Evolutionary conservation across 306 rosid species (phyloP).

Genomic region (Castanopsis chinensis): DNA sequence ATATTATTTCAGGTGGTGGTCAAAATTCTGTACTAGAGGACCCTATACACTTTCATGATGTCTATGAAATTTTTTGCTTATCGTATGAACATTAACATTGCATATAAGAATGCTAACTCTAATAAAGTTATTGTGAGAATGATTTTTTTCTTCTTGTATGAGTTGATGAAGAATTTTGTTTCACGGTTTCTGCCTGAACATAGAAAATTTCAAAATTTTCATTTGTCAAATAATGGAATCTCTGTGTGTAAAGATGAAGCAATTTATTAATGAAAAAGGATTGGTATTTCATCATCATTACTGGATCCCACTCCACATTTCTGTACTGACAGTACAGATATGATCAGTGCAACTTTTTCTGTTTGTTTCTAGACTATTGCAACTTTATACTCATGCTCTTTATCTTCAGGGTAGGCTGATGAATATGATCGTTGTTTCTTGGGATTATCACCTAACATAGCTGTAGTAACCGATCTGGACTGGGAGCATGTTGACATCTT

Average conservation of each 20-base stretch:
- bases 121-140: background rate
- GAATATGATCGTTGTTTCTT: constrained; percentile 34
- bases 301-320: background rate
- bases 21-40: constrained; percentile 36
- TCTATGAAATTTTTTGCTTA: background rate
- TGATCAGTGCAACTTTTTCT: background rate
- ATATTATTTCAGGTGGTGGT: constrained; percentile 24
- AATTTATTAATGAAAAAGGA: background rate
- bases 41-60: background rate
- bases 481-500: constrained; percentile 38
- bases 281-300: background rate
- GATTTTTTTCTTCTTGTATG: background rate
- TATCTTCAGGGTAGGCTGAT: constrained; percentile 26
- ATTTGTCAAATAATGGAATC: background rate
- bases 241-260: background rate
- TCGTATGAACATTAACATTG: background rate
- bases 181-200: background rate
- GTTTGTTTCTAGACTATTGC: background rate
- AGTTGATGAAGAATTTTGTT: background rate
- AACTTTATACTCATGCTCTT: background rate
- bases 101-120: background rate
- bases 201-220: background rate
- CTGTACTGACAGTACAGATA: background rate
- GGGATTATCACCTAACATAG: constrained; percentile 18
- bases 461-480: constrained; percentile 22